Conservation (phyloP, 2,329 filamentous ascomycete genomes). For the Fusarium multiceps region DNA sequence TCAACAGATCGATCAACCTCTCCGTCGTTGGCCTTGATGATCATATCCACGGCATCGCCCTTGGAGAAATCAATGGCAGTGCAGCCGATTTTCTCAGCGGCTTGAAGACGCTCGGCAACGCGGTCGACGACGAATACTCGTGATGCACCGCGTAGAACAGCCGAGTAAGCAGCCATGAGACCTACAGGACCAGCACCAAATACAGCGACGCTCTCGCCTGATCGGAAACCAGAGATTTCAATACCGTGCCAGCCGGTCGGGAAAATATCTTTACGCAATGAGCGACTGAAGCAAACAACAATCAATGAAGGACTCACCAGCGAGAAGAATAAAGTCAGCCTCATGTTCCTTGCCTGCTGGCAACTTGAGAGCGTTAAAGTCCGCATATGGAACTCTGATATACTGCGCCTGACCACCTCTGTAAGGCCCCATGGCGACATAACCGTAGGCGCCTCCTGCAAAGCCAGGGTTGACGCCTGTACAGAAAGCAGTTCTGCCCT, state of each 20-base stretch:
- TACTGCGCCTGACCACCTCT: constrained; percentile 70
- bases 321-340: constrained; percentile 66
- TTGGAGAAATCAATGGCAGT: constrained; percentile 70
- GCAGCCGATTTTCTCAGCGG: constrained; percentile 71
- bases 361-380: constrained; percentile 73
- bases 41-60: constrained; percentile 69
- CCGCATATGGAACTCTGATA: constrained; percentile 72
- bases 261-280: constrained; percentile 47
- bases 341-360: constrained; percentile 71
- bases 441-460: constrained; percentile 56
- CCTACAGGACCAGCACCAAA: constrained; percentile 74
- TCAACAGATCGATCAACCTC: constrained; percentile 74
- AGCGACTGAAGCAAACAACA: too few relatives aligned
- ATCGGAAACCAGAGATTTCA: constrained; percentile 66
- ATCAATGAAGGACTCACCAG: constrained; percentile 43
- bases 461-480: constrained; percentile 62
- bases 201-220: constrained; percentile 71
- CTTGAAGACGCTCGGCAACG: constrained; percentile 67
- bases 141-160: constrained; percentile 68
- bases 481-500: constrained; percentile 73
- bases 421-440: constrained; percentile 70
- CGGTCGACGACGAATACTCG: constrained; percentile 72
- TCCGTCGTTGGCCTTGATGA: constrained; percentile 67
- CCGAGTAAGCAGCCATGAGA: constrained; percentile 74
- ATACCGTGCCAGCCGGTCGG: constrained; percentile 66